A percentile compares a stretch with the other conserved stretches of the same genome.
These are phyloP conservation scores for Phaeosphaeriaceae sp. DNA, from an alignment of 2,329 filamentous ascomycete species.

Conservation along the genomic window DNA sequence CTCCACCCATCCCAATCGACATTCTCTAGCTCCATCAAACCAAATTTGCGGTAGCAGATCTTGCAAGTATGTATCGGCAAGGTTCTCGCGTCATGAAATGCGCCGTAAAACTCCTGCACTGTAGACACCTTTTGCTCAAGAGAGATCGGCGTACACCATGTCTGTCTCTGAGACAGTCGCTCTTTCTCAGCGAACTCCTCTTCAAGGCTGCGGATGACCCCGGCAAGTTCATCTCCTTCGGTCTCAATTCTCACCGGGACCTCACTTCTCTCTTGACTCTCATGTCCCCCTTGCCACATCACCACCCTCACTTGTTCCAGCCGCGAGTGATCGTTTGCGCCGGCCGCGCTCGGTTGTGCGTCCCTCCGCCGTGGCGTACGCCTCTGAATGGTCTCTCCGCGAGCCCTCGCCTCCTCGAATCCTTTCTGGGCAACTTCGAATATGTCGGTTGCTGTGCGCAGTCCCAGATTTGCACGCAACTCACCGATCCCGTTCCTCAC, in stretches of 20 bases:
- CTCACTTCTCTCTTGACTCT: no score
- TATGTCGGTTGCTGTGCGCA: no score
- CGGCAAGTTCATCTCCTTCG: neutral
- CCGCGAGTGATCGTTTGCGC: no score
- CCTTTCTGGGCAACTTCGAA: no score
- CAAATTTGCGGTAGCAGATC: constrained; percentile 3
- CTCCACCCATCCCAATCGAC: neutral
- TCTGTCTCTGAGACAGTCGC: neutral
- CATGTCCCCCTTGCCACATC: no score
- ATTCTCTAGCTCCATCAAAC: neutral
- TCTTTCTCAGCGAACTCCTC: constrained; percentile 8
- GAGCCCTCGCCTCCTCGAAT: no score
- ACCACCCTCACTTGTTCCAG: no score
- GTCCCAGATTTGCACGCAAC: no score
- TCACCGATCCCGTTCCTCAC: no score
- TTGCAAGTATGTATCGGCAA: neutral
- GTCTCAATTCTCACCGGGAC: neutral
- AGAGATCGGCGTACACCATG: constrained; percentile 1
- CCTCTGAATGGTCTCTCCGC: no score
- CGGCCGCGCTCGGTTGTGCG: no score
- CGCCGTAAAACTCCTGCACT: neutral
- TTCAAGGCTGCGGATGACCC: neutral
- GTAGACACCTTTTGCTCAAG: neutral
- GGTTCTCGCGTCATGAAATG: neutral
- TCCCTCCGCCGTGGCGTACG: no score